These are phyloP conservation scores for Phytophthora cajani DNA, from an alignment of 352 stramenopile species.

Conservation along the genomic window DNA sequence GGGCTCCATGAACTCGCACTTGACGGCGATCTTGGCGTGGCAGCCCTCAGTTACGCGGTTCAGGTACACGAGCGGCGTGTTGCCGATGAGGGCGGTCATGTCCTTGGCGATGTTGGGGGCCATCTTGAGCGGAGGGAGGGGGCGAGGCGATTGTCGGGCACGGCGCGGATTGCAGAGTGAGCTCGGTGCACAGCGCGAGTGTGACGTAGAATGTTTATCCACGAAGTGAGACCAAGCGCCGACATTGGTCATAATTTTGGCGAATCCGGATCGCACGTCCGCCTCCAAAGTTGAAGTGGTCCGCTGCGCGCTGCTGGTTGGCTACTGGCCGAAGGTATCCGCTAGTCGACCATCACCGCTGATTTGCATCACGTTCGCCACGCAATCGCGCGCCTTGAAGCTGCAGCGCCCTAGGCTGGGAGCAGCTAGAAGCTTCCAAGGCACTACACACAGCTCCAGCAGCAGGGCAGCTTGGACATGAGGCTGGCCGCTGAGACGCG, in stretches of 20 bases:
- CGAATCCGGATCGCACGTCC: not conserved
- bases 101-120: conserved; percentile 90
- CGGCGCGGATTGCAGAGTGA: conserved; percentile 31
- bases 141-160: conserved; percentile 1
- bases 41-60: conserved; percentile 82
- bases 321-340: not conserved
- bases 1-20: conserved; percentile 92
- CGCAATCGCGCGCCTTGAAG: not conserved
- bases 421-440: not conserved
- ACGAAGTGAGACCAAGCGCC: not conserved
- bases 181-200: not conserved
- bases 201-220: not conserved
- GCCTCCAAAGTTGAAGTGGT: not conserved
- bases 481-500: conserved; percentile 21
- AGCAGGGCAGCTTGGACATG: conserved; percentile 24
- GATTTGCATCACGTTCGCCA: conserved; percentile 8
- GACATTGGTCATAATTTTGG: not conserved
- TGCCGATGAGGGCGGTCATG: conserved; percentile 95
- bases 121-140: conserved; percentile 13
- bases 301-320: conserved; percentile 6
- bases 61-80: conserved; percentile 95
- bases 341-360: conserved; percentile 6
- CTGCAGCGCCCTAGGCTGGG: not conserved
- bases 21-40: conserved; percentile 88
- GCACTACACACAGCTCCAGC: not conserved